Conservation (phyloP, 768 basidiomycete species). For the Peribolospora baueri region DNA sequence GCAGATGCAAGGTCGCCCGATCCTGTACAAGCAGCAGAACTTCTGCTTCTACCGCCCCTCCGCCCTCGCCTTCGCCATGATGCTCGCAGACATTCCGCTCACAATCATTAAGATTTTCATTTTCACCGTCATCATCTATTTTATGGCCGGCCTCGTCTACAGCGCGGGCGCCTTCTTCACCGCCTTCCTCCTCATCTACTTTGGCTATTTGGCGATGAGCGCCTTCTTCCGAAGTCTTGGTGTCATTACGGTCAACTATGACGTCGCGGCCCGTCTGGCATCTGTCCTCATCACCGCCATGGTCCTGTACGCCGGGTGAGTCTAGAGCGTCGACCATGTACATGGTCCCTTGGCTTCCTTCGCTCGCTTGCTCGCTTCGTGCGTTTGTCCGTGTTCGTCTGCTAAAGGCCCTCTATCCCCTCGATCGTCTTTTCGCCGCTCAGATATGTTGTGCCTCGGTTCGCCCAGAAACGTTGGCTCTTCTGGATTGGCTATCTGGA, state of each 20-base stretch:
- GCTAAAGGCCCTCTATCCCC: no score
- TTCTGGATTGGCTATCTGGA: conserved; percentile 49
- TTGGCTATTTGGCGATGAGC: conserved; percentile 47
- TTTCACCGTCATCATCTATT: conserved; percentile 23
- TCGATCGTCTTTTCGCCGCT: neutral
- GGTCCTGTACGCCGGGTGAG: conserved; percentile 33
- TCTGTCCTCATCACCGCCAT: conserved; percentile 55
- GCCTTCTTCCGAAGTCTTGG: conserved; percentile 52
- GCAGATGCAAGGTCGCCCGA: conserved; percentile 59
- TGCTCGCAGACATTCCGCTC: conserved; percentile 23
- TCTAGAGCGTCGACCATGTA: neutral
- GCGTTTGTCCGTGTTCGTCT: no score
- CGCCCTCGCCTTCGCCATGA: conserved; percentile 20
- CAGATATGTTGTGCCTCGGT: conserved; percentile 39
- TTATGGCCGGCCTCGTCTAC: conserved; percentile 22
- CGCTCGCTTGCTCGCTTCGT: neutral
- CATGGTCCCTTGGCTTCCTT: neutral
- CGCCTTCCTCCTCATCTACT: conserved; percentile 25
- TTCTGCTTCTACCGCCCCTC: conserved; percentile 25
- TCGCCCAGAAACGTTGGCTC: conserved; percentile 52
- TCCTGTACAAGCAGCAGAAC: conserved; percentile 24
- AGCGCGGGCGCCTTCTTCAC: conserved; percentile 32
- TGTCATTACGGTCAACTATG: conserved; percentile 32
- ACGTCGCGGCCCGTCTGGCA: conserved; percentile 32
- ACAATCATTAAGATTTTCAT: conserved; percentile 9